A percentile compares a stretch with the other conserved stretches of the same genome.
Evolutionary conservation across 2,329 filamentous ascomycete genomes (phyloP).

Genomic region (Aspergillus chevalieri): DNA sequence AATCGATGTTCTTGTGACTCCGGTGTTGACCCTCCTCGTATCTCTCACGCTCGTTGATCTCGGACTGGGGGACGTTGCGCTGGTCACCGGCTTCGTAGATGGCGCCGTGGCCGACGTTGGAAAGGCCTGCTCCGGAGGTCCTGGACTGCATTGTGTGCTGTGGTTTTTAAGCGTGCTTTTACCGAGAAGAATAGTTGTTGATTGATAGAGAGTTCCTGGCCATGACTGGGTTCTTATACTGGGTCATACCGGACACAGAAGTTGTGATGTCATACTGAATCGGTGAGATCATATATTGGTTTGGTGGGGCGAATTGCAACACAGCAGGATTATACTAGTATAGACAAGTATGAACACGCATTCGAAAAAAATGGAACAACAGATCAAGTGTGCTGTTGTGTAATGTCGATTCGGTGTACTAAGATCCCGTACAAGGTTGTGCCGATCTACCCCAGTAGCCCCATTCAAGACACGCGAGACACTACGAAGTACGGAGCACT

Average conservation of each 20-base stretch:
- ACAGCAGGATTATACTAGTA: too few relatives aligned
- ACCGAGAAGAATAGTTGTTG: background rate
- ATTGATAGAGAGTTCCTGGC: background rate
- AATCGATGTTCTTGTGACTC: constrained; percentile 63
- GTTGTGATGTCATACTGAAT: background rate
- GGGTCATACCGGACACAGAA: background rate
- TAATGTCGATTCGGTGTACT: too few relatives aligned
- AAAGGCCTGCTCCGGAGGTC: background rate
- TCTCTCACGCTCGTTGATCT: constrained; percentile 48
- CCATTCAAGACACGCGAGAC: too few relatives aligned
- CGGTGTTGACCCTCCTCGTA: constrained; percentile 68
- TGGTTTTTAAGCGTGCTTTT: background rate
- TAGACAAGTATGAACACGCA: too few relatives aligned
- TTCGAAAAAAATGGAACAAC: too few relatives aligned
- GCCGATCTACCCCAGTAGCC: too few relatives aligned
- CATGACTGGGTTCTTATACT: background rate
- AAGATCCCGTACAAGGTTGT: too few relatives aligned
- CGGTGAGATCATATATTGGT: background rate
- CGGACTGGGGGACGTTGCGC: constrained; percentile 54
- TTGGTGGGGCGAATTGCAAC: too few relatives aligned
- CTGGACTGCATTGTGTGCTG: background rate
- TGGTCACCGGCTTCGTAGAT: constrained; percentile 76
- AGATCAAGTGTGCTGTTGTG: too few relatives aligned
- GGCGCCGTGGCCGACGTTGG: constrained; percentile 54
- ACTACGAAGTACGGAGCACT: too few relatives aligned